Conservation (phyloP, 2,329 filamentous ascomycete genomes). For the Xylaria arbuscula region DNA sequence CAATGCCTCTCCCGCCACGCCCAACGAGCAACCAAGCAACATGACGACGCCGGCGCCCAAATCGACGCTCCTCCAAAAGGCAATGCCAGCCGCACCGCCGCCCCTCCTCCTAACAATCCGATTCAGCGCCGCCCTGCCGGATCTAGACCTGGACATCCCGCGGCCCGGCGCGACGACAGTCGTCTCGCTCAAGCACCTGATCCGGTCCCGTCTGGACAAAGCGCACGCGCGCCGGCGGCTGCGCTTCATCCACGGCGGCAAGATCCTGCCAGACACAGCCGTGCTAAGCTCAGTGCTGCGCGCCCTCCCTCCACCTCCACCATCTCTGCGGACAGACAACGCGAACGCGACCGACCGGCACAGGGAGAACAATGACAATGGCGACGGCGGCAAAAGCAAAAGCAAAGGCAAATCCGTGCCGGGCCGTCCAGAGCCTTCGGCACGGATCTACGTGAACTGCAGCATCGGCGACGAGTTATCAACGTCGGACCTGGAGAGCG, state of each 20-base stretch:
- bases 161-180: slow-evolving; percentile 76
- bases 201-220: slow-evolving; percentile 76
- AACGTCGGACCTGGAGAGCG: slow-evolving; percentile 73
- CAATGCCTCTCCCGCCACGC: slow-evolving; percentile 26
- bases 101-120: slow-evolving; percentile 83
- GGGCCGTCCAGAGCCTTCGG: slow-evolving; percentile 56
- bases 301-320: slow-evolving; percentile 65
- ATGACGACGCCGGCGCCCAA: slow-evolving; percentile 29
- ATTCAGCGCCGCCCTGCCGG: slow-evolving; percentile 86
- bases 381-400: slow-evolving; percentile 52
- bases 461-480: slow-evolving; percentile 84
- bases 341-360: neutral
- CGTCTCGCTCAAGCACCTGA: slow-evolving; percentile 81
- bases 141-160: slow-evolving; percentile 81
- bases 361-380: neutral
- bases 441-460: slow-evolving; percentile 89
- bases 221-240: slow-evolving; percentile 75
- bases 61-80: slow-evolving; percentile 24
- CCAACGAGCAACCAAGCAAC: slow-evolving; percentile 16
- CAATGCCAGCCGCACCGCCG: slow-evolving; percentile 34
- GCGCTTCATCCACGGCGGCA: slow-evolving; percentile 90
- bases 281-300: slow-evolving; percentile 76
- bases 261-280: slow-evolving; percentile 79
- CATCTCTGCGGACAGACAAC: slow-evolving; percentile 31
- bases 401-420: slow-evolving; percentile 76